Conservation (phyloP, 139 green algal species). For the Pleodorina starrii region DNA sequence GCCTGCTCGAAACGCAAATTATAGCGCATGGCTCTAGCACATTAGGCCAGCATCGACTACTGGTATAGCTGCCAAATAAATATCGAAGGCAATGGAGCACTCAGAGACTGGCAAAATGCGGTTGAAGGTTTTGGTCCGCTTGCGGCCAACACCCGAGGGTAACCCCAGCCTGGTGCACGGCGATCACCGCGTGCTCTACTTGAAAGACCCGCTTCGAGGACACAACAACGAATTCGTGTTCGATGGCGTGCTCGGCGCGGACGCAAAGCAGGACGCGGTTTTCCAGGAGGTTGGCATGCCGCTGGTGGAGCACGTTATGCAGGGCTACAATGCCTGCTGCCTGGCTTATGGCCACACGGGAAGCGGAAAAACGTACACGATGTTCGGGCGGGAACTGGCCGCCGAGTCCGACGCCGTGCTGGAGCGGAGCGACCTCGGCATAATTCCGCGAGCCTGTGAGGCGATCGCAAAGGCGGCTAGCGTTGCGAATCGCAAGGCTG, state of each 20-base stretch:
- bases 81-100: background rate
- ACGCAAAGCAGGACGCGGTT: slow-evolving; percentile 44
- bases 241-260: slow-evolving; percentile 50
- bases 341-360: slow-evolving; percentile 76
- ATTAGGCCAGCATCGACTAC: background rate
- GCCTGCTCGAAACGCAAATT: too few species aligned
- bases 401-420: background rate
- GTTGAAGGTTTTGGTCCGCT: slow-evolving; percentile 42
- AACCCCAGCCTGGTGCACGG: slow-evolving; percentile 2
- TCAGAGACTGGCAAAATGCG: slow-evolving; percentile 19
- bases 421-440: slow-evolving; percentile 15
- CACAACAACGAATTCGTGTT: slow-evolving; percentile 62
- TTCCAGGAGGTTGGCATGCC: slow-evolving; percentile 47
- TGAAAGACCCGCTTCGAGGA: slow-evolving; percentile 49
- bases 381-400: slow-evolving; percentile 32
- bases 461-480: slow-evolving; percentile 38
- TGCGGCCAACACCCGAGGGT: slow-evolving; percentile 22
- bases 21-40: background rate
- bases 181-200: slow-evolving; percentile 47
- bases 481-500: slow-evolving; percentile 24
- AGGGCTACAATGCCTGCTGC: slow-evolving; percentile 71
- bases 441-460: slow-evolving; percentile 58
- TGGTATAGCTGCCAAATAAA: background rate
- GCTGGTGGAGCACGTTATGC: slow-evolving; percentile 59
- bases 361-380: slow-evolving; percentile 69